Conservation (phyloP, 2,329 filamentous ascomycete genomes). For the Aphanoascus verrucosus region DNA sequence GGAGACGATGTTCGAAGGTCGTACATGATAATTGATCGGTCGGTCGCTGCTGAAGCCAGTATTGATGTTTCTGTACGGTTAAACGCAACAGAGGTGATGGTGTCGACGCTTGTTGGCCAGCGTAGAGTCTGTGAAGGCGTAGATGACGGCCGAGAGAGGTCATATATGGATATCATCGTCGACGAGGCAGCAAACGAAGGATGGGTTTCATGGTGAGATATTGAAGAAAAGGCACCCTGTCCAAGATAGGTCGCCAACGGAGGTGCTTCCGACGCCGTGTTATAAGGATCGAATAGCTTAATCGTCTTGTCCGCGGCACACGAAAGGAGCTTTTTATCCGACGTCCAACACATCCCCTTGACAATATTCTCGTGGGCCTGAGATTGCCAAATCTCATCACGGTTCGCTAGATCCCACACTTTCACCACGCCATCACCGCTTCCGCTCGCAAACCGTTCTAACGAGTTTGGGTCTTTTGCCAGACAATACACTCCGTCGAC, state of each 20-base stretch:
- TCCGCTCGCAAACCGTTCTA: conserved; percentile 68
- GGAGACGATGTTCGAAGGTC: conserved; percentile 80
- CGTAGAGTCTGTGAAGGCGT: conserved; percentile 70
- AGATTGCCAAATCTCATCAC: conserved; percentile 63
- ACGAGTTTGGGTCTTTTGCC: conserved; percentile 64
- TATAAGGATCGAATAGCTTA: conserved; percentile 86
- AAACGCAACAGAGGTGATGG: conserved; percentile 77
- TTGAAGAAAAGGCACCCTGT: conserved; percentile 65
- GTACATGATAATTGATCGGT: conserved; percentile 80
- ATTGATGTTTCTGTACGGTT: conserved; percentile 92
- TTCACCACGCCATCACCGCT: conserved; percentile 91
- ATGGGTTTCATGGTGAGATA: conserved; percentile 70
- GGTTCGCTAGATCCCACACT: conserved; percentile 69
- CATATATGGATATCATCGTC: conserved; percentile 74
- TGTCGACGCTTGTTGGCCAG: conserved; percentile 84
- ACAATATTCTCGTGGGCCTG: conserved; percentile 89
- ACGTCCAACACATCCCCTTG: conserved; percentile 82
- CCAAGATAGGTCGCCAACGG: conserved; percentile 80
- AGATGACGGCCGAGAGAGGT: conserved; percentile 65
- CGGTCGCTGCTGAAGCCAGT: conserved; percentile 71
- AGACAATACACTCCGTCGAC: conserved; percentile 81
- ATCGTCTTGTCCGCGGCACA: conserved; percentile 78
- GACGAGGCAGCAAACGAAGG: conserved; percentile 70
- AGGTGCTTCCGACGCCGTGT: conserved; percentile 54
- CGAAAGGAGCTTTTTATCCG: conserved; percentile 71